Conservation (phyloP, 306 rosid genomes). For the Biancaea sappan region DNA sequence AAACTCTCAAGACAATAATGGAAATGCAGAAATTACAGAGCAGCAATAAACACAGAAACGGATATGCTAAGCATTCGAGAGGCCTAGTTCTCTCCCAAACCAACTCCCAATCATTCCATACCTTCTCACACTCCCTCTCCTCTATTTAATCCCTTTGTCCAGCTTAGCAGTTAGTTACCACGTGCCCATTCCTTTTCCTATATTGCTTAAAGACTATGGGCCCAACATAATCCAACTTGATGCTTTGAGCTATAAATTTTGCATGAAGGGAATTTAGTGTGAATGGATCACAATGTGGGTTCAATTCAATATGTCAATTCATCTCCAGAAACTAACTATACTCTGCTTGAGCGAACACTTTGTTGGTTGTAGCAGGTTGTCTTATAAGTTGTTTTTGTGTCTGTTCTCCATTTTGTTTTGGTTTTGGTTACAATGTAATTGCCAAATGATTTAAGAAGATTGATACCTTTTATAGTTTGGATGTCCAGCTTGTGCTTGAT, state of each 20-base stretch:
- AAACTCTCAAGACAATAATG: no score
- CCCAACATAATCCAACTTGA: no score
- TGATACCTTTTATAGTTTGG: background rate
- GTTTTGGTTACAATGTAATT: conserved; percentile 8
- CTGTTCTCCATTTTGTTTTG: conserved; percentile 6
- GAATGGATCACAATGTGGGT: background rate
- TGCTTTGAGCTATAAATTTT: background rate
- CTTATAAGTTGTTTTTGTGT: background rate
- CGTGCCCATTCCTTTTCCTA: no score
- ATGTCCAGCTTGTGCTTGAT: conserved; percentile 9
- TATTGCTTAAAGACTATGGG: no score
- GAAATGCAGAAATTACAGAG: no score
- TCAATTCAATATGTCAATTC: background rate
- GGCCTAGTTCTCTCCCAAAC: no score
- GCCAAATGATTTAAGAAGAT: background rate
- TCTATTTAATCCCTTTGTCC: no score
- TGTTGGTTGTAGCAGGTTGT: background rate
- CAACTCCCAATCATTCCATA: no score
- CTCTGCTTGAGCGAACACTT: conserved; percentile 21
- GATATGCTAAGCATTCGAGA: no score
- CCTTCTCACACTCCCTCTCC: no score
- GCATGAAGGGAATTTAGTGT: conserved; percentile 2
- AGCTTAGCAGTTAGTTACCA: no score
- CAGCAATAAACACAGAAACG: no score
- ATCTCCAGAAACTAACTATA: background rate